Evolutionary conservation across 257 asterid species (phyloP), one percentile per base, ranked within the genome.

Genomic region (Vinca minor): DNA sequence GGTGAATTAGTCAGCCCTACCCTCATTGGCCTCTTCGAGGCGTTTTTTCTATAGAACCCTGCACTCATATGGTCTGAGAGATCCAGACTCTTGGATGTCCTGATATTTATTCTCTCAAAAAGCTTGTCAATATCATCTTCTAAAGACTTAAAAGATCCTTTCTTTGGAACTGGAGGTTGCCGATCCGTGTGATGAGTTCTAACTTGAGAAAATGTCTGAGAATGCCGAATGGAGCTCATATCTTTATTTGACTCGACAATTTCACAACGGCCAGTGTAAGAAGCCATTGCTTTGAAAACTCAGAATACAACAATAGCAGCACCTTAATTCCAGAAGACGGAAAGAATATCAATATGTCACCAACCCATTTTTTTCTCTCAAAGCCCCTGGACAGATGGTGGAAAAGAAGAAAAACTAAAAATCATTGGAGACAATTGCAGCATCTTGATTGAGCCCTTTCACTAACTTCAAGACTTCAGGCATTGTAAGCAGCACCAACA

Each of bases 11-110:
- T 74, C 12, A 85, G 90, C 35, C 81, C 64, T 34, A 65, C 71
- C 68, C 80, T 77, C 85, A 85, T 88, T 17, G 98, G 95, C 79
- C 70, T 83, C 87, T 88, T 92, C 12, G 94, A 76, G 53, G 76
- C 69, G 67, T 79, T 80, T 76, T 64, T 74, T 48, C 69, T 58
- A 17, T 77, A 77, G 56, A 64, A 68, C 55, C 38, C 74, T 26
- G 72, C 4, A 25, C 46, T 41, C 34, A 50, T 48, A 1, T 67
- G 76, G 68, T 77, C 83, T 5, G 86, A 77, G 29, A 81, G 74
- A 73, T 81, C 83, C 26, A 81, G 65, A 73, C 86, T 77, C 71
- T 73, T 81, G 52, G 81, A 72, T 11, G 79, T 67, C 65, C 78
- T 73, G 14, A 78, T 61, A 73, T 72, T 60, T 48, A 82, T 79